These are phyloP conservation scores for Cryphonectria parasitica DNA, from an alignment of 2,329 filamentous ascomycete species.

Conservation along the genomic window DNA sequence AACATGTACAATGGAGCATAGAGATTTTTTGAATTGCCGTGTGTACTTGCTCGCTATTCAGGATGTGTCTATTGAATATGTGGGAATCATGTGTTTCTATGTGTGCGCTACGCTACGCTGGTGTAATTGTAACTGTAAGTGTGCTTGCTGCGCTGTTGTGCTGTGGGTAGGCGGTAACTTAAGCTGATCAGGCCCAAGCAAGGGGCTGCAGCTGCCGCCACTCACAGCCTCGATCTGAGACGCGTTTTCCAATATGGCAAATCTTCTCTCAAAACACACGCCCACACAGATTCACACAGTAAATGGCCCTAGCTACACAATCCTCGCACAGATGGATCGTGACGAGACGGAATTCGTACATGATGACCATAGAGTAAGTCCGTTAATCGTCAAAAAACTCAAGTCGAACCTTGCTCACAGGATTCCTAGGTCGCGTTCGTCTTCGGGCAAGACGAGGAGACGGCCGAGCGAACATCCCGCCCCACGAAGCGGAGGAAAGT, in stretches of 20 bases:
- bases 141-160: not conserved
- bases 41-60: not conserved
- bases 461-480: conserved; percentile 40
- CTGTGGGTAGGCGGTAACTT: not conserved
- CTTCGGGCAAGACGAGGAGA: conserved; percentile 56
- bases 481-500: conserved; percentile 63
- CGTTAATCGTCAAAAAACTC: not conserved
- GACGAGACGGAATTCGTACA: conserved; percentile 38
- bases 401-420: conserved; percentile 7
- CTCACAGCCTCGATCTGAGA: not conserved
- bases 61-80: not conserved
- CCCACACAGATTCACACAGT: not conserved
- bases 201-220: not conserved
- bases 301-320: not conserved
- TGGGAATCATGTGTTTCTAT: not conserved
- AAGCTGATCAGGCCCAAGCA: not conserved
- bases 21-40: not conserved
- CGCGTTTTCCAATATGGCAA: not conserved
- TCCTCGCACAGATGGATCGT: conserved; percentile 16
- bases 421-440: conserved; percentile 62
- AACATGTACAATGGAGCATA: not conserved
- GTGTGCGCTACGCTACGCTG: not conserved
- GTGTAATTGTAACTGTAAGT: not conserved
- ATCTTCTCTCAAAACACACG: conserved; percentile 1
- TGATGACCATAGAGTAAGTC: conserved; percentile 50